Base-by-base conservation (phyloP, 164 flowering plant genomes). In the Magnolia officinalis region DNA sequence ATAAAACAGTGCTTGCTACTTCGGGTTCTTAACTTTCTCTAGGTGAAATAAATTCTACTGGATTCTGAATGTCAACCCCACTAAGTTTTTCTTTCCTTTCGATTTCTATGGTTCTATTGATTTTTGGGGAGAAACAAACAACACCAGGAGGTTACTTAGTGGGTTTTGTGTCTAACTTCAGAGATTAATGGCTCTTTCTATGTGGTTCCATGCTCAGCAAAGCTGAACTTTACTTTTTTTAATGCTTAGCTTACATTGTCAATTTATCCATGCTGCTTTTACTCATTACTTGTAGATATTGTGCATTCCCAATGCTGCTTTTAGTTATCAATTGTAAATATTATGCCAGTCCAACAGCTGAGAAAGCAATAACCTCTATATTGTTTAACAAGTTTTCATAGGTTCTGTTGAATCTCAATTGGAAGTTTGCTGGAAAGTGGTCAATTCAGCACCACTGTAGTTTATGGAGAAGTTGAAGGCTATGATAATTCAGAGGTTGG, bases 1-100 rank as follows among this genome's bases (percentile, higher is more conserved):
- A 81, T 81, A 81, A 81, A 78, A 73, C 63, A 73, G 77, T n/a
- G 11, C 49, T 71, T 6, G 9, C 59, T 58, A 26, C 45, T 49
- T 73, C 20, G 31, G 63, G 14, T 70, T 50, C 9, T 37, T 18
- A n/a, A 19, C 16, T n/a, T 37, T 72, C 21, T 50, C 6, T 71
- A 37, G 45, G 45, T 37, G 45, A 37, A 37, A 37, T 37, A 37
- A 37, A 37, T 37, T 37, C 45, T 37, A 37, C 45, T 70, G 58
- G 13, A 10, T 55, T 55, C 18, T 55, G 18, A 55, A 55, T 55
- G 61, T 16, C 61, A 10, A 16, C 3, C 18, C 11, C 61, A 55
- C 61, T 55, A 68, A 23, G 49, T 45, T 13, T 8, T 70, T 4
- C 4, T 14, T 45, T 29, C 23, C 14, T 31, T 2, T 49, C 1